Conservation (phyloP, 805 yeast genomes). For the Ogataea degrootiae region DNA sequence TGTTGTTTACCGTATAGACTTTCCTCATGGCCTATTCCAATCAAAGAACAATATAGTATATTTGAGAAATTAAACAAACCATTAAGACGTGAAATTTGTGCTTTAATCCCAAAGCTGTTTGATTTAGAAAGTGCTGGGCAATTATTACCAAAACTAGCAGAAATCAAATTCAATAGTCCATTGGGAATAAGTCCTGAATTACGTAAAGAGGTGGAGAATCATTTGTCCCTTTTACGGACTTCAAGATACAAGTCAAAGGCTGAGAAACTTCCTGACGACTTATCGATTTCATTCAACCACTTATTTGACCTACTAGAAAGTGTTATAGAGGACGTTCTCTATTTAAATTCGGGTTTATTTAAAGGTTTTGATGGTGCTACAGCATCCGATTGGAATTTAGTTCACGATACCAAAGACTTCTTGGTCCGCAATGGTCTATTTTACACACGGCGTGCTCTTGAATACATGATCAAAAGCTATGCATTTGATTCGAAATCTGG, state of each 20-base stretch:
- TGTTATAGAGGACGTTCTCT: conserved; percentile 8
- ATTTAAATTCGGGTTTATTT: conserved; percentile 5
- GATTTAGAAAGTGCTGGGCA: not conserved
- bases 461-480: not conserved
- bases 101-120: conserved; percentile 7
- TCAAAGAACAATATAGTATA: conserved; percentile 3
- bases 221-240: too few species aligned
- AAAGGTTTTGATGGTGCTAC: conserved; percentile 7
- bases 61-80: conserved; percentile 8
- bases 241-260: not conserved
- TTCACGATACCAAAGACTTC: conserved; percentile 3
- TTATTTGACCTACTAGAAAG: conserved; percentile 9
- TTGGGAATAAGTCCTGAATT: not conserved
- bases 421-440: conserved; percentile 8
- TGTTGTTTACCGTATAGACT: conserved; percentile 11
- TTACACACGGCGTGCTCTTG: conserved; percentile 8
- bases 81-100: conserved; percentile 4
- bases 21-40: conserved; percentile 11
- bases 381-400: conserved; percentile 7
- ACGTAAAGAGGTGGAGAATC: not conserved
- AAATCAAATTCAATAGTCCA: not conserved
- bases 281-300: conserved; percentile 6
- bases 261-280: conserved; percentile 4
- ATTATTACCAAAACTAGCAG: not conserved
- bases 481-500: not conserved